Conservation (phyloP, 106 monocot genomes). For the Dendrobium huoshanense region DNA sequence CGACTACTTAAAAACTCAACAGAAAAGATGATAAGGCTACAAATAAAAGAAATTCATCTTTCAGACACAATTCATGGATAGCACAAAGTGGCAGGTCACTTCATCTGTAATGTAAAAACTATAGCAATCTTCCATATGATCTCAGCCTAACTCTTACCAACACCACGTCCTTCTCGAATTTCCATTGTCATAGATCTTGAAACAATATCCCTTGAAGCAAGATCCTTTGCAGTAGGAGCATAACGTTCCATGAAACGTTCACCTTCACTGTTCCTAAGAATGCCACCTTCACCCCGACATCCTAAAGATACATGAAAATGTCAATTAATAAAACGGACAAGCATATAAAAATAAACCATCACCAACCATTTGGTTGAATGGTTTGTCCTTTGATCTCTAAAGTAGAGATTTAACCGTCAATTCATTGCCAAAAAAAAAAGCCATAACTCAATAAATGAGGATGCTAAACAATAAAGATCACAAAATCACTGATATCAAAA, state of each 20-base stretch:
- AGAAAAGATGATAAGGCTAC: background rate
- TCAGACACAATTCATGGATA: background rate
- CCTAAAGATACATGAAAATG: conserved; percentile 31
- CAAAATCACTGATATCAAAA: background rate
- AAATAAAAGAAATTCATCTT: background rate
- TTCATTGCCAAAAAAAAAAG: background rate
- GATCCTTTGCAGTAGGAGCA: conserved; percentile 97
- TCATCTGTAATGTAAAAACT: background rate
- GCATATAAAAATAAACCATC: background rate
- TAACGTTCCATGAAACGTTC: conserved; percentile 99
- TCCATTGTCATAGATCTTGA: conserved; percentile 99
- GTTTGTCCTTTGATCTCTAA: background rate
- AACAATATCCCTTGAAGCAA: conserved; percentile 96
- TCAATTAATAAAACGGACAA: background rate
- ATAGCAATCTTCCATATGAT: background rate
- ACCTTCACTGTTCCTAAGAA: conserved; percentile 96
- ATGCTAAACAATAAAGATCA: conserved; percentile 1
- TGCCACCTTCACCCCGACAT: conserved; percentile 98
- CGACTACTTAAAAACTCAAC: background rate
- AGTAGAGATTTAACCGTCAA: background rate
- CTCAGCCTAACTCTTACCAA: conserved; percentile 44
- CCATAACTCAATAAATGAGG: background rate
- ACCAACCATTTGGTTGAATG: background rate
- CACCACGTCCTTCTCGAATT: conserved; percentile 96
- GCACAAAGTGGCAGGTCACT: background rate